phyloP scores from a whole-genome alignment of 2,329 filamentous ascomycete genomes.

The Colletotrichum kahawae region DNA sequence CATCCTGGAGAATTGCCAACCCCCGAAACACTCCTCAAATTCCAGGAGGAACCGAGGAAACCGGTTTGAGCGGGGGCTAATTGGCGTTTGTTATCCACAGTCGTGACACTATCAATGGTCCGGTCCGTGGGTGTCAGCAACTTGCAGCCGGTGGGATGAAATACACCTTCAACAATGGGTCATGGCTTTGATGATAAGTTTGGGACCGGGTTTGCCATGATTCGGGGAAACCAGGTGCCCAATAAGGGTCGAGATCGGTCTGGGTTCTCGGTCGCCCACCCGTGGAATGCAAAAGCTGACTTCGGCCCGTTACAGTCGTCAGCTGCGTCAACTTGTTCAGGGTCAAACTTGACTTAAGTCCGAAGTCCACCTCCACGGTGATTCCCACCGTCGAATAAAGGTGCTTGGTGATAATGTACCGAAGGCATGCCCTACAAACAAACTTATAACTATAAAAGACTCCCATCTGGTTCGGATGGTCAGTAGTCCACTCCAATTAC shows the following conservation, averaged over 20 bases:
- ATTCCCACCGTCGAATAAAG: not conserved
- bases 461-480: not conserved
- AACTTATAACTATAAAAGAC: not conserved
- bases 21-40: not conserved
- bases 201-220: not conserved
- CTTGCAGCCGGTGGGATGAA: not conserved
- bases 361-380: not conserved
- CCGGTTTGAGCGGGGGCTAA: not conserved
- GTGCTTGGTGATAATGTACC: not conserved
- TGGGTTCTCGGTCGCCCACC: not conserved
- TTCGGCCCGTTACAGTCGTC: not conserved
- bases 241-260: not conserved
- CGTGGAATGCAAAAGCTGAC: not conserved
- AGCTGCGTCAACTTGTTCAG: not conserved
- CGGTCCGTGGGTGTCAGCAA: not conserved
- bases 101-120: not conserved
- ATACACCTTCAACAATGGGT: not conserved
- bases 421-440: not conserved
- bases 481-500: not conserved
- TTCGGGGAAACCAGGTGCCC: not conserved
- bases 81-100: not conserved
- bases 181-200: not conserved
- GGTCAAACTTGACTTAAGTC: not conserved
- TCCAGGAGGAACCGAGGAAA: not conserved
- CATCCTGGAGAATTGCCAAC: not conserved